phyloP scores from a whole-genome alignment of 352 stramenopile species.

The Phytophthora citrophthora region DNA sequence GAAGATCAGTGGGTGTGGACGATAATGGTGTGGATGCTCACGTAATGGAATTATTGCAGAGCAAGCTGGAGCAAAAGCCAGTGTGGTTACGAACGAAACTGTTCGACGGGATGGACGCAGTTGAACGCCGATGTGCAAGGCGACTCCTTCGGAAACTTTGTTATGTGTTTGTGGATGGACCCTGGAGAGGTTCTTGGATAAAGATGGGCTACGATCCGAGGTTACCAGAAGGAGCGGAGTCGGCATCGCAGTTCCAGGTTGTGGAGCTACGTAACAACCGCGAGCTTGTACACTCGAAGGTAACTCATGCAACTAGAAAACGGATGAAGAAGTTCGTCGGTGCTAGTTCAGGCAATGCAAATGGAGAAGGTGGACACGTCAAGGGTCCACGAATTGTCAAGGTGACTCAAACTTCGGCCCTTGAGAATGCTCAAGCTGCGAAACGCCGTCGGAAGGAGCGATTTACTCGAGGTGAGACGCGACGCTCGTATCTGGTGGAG shows the following conservation, averaged over 20 bases:
- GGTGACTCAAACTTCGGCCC: slow-evolving; percentile 72
- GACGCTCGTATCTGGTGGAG: slow-evolving; percentile 66
- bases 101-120: slow-evolving; percentile 65
- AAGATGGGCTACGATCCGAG: slow-evolving; percentile 84
- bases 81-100: slow-evolving; percentile 79
- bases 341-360: slow-evolving; percentile 26
- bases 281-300: slow-evolving; percentile 80
- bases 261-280: slow-evolving; percentile 84
- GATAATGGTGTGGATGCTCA: slow-evolving; percentile 65
- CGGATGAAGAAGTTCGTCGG: slow-evolving; percentile 65
- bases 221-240: slow-evolving; percentile 26
- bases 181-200: slow-evolving; percentile 84
- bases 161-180: slow-evolving; percentile 86
- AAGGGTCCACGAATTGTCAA: slow-evolving; percentile 79
- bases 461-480: slow-evolving; percentile 67
- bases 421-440: slow-evolving; percentile 65
- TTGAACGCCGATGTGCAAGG: slow-evolving; percentile 67
- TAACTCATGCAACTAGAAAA: slow-evolving; percentile 73
- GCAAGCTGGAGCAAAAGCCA: slow-evolving; percentile 69
- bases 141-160: slow-evolving; percentile 73
- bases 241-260: slow-evolving; percentile 72
- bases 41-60: slow-evolving; percentile 61
- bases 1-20: slow-evolving; percentile 58
- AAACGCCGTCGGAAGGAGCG: slow-evolving; percentile 75
- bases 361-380: slow-evolving; percentile 49